A percentile compares a stretch with the other conserved stretches of the same genome.
These are phyloP conservation scores for Nicotiana knightiana DNA, from an alignment of 257 asterid species.

Conservation along the genomic window DNA sequence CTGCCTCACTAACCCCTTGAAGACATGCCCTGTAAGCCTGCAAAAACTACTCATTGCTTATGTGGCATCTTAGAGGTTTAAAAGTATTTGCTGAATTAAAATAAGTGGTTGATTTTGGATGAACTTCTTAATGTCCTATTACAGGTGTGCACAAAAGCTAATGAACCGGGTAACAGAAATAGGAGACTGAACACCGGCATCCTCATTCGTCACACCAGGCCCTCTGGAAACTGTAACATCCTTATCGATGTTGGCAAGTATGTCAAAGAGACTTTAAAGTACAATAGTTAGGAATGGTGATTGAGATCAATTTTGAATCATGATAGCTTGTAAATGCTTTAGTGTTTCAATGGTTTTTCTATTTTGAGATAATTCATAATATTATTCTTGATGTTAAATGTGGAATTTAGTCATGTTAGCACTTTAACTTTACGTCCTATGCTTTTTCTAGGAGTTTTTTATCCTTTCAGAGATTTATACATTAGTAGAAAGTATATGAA, in stretches of 20 bases:
- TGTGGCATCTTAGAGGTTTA: background rate
- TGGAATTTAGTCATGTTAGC: background rate
- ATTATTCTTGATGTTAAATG: background rate
- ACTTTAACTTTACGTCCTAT: too few species aligned
- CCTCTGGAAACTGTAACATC: constrained; percentile 58
- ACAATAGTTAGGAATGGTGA: too few species aligned
- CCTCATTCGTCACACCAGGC: constrained; percentile 59
- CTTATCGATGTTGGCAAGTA: constrained; percentile 98
- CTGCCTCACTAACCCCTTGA: constrained; percentile 83
- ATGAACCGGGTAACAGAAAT: constrained; percentile 69
- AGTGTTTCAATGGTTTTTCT: background rate
- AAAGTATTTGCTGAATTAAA: background rate
- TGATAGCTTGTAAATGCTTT: background rate
- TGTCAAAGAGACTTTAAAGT: constrained; percentile 23
- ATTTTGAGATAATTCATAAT: background rate
- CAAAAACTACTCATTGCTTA: background rate
- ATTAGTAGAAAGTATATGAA: too few species aligned
- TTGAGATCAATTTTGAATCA: background rate
- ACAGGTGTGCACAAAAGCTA: constrained; percentile 86
- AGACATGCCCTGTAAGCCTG: constrained; percentile 60
- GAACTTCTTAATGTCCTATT: background rate
- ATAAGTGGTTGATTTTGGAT: background rate
- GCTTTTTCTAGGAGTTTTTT: too few species aligned
- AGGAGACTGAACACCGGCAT: constrained; percentile 94
- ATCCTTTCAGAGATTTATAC: too few species aligned